Evolutionary conservation across 2,329 filamentous ascomycete genomes (phyloP).

Genomic region (Ramularia collo-cygni): DNA sequence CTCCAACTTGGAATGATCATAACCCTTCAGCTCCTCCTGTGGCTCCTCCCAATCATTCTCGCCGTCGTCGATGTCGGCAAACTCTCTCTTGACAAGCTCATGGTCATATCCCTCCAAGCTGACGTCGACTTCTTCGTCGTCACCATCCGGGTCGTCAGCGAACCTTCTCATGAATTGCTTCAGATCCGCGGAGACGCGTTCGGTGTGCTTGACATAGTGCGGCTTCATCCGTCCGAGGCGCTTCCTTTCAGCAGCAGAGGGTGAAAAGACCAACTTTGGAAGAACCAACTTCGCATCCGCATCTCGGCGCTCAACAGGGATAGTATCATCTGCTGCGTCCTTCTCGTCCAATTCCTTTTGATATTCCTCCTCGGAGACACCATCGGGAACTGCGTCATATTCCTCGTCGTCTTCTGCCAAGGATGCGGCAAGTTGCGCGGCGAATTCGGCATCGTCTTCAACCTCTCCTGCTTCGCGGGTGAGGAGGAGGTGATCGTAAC

Average conservation of each 20-base stretch:
- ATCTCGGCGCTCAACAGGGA: no score
- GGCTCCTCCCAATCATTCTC: slow-evolving; percentile 1
- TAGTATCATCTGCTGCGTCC: neutral
- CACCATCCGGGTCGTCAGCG: neutral
- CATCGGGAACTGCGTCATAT: neutral
- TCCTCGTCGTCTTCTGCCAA: neutral
- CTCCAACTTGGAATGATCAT: neutral
- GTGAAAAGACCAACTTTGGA: no score
- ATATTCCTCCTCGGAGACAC: neutral
- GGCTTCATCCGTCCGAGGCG: slow-evolving; percentile 5
- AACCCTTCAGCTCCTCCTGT: neutral
- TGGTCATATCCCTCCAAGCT: slow-evolving; percentile 6
- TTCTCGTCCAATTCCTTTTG: neutral
- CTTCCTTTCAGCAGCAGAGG: neutral
- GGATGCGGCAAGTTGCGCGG: no score
- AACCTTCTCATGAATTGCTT: no score
- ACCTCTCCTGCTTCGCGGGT: neutral
- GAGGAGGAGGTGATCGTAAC: slow-evolving; percentile 9
- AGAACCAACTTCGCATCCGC: no score
- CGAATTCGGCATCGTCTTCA: neutral
- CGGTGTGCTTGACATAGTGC: neutral
- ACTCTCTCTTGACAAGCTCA: slow-evolving; percentile 1
- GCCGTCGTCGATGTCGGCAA: neutral
- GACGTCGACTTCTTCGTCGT: slow-evolving; percentile 1
- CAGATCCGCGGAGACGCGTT: no score